Evolutionary conservation across 2,329 filamentous ascomycete species (phyloP), one percentile per base, ranked within the genome.

Genomic region (Helicocarpus griseus): DNA sequence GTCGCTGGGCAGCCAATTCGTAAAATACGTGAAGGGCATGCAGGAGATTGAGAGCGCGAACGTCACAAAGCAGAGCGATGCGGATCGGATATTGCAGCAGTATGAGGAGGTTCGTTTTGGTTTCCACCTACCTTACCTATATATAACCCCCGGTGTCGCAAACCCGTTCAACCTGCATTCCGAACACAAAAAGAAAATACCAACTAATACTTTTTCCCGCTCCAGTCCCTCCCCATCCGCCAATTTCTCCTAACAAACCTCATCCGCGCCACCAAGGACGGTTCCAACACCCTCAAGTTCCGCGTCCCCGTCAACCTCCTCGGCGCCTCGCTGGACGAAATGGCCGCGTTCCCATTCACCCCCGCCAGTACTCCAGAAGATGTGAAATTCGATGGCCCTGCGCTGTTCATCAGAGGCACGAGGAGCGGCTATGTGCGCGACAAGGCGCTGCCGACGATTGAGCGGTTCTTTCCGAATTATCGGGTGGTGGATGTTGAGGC

Each of bases 191-290:
- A n/a, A n/a, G n/a, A n/a, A n/a, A n/a, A n/a, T n/a, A n/a, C n/a
- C n/a, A n/a, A n/a, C n/a, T n/a, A n/a, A n/a, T n/a, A n/a, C n/a
- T 57, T 50, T 29, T 54, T 60, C 49, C 7, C 29, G 7, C 2
- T 31, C 29, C n/a, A 82, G 75, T 81, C 84, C 13, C 68, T 94
- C 4, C 74, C 83, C 0, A 85, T 98, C 58, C 84, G 93, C 2
- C 90, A 96, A 64, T 98, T 97, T 67, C 78, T 98, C 14, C 79
- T 98, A 0, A 88, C 87, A 9, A 98, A 97, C 65, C 74, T 97
- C 36, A 69, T 85, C 58, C 80, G 41, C 29, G 83, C 4, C 61
- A 68, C 2, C 63, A 67, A 17, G 70, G 76, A 3, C n/a, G n/a
- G n/a, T n/a, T 71, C 76, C 48, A 74, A 78, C 49, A 73, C 73